Evolutionary conservation across 768 basidiomycete species (phyloP), one percentile per base, ranked within the genome.

Genomic region (Lentinula sp.): DNA sequence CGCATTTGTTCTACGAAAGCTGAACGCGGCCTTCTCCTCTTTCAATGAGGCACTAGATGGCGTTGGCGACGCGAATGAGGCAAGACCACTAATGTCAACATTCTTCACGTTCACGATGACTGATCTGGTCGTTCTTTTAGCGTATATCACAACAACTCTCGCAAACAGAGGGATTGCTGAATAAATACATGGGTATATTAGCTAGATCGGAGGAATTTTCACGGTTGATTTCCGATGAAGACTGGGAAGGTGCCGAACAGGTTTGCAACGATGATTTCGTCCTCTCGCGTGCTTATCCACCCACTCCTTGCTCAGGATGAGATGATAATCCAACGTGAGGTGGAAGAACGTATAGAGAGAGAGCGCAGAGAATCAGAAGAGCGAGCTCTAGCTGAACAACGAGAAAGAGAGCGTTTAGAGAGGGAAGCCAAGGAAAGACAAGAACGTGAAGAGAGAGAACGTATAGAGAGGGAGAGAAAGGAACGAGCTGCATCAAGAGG

Each of bases 231-330:
- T 85, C 91, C 62, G 90, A 93, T 68, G 87, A 90, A 62, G 74
- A 82, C 61, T 93, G 88, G 88, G 74, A 81, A 58, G 91, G 91
- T 2, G 88, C 85, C 42, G 87, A 88, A 63, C 83, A 77, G 48
- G 91, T 90, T 68, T 74, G 84, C 75, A 21, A 57, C 5, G 31
- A 37, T 31, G 21, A 39, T 40, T 45, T n/a, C 13, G 5, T 32
- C 16, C 35, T 23, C 32, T 16, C 43, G 43, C 16, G 28, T 35
- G n/a, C 31, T 28, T 2, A 28, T 23, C 42, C 39, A 11, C 31
- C 10, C 13, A 21, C 18, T 56, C 57, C 51, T 42, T n/a, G 4
- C 13, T 6, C 56, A 91, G 89, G 89, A 92, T 54, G 85, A 87
- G 62, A 79, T 77, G 42, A 62, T 69, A 5, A 60, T 90, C 5